A percentile compares a stretch with the other conserved stretches of the same genome.
Evolutionary conservation across 208 protist species (phyloP).

Genomic region (Novymonas esmeraldas): DNA sequence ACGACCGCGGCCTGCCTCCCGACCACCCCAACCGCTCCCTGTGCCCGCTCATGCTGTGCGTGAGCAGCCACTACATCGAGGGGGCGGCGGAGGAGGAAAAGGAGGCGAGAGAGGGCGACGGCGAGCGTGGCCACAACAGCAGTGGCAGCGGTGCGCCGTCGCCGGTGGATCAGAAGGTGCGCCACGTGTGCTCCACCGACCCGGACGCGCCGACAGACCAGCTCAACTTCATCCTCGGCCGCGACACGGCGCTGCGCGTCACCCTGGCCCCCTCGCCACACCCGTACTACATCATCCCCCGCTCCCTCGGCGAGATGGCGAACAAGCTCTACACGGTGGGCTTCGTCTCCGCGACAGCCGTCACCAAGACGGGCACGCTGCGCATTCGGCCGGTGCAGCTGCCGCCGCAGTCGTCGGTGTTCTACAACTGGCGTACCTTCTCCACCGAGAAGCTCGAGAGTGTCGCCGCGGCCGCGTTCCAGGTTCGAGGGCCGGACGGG

Average conservation of each 20-base stretch:
- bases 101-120: too few relatives aligned
- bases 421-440: conserved; percentile 36
- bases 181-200: conserved; percentile 28
- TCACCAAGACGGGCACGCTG: conserved; percentile 36
- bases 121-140: conserved; percentile 50
- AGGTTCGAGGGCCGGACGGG: conserved; percentile 16
- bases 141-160: conserved; percentile 2
- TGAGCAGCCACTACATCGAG: conserved; percentile 10
- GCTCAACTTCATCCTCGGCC: conserved; percentile 49
- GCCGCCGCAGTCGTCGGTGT: conserved; percentile 13
- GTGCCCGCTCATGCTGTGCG: conserved; percentile 47
- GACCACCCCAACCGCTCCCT: conserved; percentile 33
- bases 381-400: conserved; percentile 41
- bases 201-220: conserved; percentile 38
- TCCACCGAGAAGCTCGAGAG: neutral
- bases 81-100: conserved; percentile 35
- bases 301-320: conserved; percentile 25
- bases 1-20: conserved; percentile 50
- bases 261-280: conserved; percentile 32
- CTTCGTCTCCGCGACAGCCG: conserved; percentile 22
- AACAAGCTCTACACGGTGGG: conserved; percentile 50
- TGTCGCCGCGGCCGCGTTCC: conserved; percentile 5
- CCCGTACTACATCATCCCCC: conserved; percentile 67
- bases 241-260: conserved; percentile 49
- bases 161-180: conserved; percentile 40